A percentile compares a stretch with the other conserved stretches of the same genome.
phyloP scores from a whole-genome alignment of 345 rosid genomes.

The Sonneratia caseolaris region DNA sequence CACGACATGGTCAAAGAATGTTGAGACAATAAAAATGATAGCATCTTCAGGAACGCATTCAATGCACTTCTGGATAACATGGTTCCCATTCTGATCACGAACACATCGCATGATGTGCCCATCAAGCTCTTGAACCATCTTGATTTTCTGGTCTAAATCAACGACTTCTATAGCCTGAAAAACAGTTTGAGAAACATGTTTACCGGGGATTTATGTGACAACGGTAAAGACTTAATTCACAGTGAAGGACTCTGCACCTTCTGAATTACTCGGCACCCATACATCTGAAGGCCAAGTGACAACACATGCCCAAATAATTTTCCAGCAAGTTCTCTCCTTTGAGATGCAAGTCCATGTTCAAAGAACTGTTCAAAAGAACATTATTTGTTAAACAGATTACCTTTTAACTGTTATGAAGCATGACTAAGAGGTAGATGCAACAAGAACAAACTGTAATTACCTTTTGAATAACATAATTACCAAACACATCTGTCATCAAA shows the following conservation, averaged over 20 bases:
- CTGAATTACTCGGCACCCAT: conserved; percentile 96
- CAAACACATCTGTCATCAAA: conserved; percentile 92
- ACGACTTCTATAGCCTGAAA: conserved; percentile 64
- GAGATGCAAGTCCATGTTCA: conserved; percentile 84
- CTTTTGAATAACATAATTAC: conserved; percentile 95
- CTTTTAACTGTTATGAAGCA: conserved; percentile 7
- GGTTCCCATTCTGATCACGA: conserved; percentile 81
- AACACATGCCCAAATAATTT: conserved; percentile 73
- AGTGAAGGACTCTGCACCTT: conserved; percentile 35
- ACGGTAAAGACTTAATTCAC: not conserved
- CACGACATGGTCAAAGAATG: conserved; percentile 56
- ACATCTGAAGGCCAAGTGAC: conserved; percentile 92
- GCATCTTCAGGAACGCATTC: conserved; percentile 49
- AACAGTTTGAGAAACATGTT: conserved; percentile 15
- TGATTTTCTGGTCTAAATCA: conserved; percentile 59
- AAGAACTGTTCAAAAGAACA: conserved; percentile 48
- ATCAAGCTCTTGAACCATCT: conserved; percentile 56
- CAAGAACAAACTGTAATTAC: conserved; percentile 20
- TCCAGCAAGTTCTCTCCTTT: conserved; percentile 74
- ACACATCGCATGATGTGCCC: conserved; percentile 78
- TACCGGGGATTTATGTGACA: conserved; percentile 31
- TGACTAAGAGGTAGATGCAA: not conserved
- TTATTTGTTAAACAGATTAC: not conserved
- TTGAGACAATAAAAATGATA: conserved; percentile 47
- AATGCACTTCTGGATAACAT: conserved; percentile 78